These are phyloP conservation scores for Simplicillium aogashimaense DNA, from an alignment of 2,329 filamentous ascomycete species.

Conservation along the genomic window DNA sequence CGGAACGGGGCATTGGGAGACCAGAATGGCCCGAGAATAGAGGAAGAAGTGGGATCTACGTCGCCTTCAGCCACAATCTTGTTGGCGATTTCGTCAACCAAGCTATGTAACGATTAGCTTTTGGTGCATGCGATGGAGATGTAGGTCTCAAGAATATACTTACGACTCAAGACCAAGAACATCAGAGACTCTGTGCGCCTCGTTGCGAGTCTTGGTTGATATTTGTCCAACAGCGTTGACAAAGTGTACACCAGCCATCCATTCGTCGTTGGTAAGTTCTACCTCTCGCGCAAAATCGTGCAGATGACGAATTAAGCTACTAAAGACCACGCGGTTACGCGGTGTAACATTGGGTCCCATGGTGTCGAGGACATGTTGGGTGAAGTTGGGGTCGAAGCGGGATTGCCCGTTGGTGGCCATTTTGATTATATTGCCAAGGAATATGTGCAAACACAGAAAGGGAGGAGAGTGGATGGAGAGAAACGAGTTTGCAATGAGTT, in stretches of 20 bases:
- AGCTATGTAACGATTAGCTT: conserved; percentile 22
- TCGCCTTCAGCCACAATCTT: conserved; percentile 51
- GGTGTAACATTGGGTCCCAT: conserved; percentile 62
- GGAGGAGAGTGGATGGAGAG: too few species aligned
- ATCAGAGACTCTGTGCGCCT: conserved; percentile 63
- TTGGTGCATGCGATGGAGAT: conserved; percentile 1
- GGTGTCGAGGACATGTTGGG: conserved; percentile 59
- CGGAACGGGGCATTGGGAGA: conserved; percentile 66
- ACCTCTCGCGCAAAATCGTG: conserved; percentile 73
- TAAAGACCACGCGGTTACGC: conserved; percentile 53
- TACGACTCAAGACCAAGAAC: conserved; percentile 65
- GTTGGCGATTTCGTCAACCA: conserved; percentile 57
- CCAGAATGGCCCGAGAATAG: conserved; percentile 74
- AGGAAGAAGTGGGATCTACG: conserved; percentile 59
- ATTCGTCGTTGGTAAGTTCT: conserved; percentile 68
- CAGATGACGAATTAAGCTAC: conserved; percentile 57
- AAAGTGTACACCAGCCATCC: conserved; percentile 66
- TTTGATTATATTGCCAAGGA: too few species aligned
- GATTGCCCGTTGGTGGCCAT: conserved; percentile 9
- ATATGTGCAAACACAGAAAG: too few species aligned
- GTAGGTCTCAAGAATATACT: conserved; percentile 17
- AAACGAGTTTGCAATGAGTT: too few species aligned
- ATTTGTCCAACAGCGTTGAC: conserved; percentile 66
- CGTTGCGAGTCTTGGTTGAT: conserved; percentile 59
- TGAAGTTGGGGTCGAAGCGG: conserved; percentile 68